Evolutionary conservation across 208 protist genomes (phyloP), one percentile per base, ranked within the genome.

Genomic region (Trypanosoma grayi): DNA sequence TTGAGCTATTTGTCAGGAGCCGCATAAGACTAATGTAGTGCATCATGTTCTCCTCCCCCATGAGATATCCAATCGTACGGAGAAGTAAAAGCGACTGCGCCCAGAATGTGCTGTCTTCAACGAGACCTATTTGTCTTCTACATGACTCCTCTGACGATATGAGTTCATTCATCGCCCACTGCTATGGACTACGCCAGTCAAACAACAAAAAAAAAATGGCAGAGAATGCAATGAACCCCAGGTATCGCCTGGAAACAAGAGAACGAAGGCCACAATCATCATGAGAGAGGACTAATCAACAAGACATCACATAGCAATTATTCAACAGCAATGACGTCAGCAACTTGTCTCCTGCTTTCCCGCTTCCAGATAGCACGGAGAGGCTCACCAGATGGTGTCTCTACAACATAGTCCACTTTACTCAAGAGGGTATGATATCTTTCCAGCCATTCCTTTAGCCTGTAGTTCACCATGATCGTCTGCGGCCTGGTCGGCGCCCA

Each of bases 391-490:
- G 36, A 20, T 18, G 68, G 64, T 30, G 69, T 85, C 59, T 94
- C 83, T 25, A 89, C 52, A 11, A 94, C 70, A 51, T 78, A 85
- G 28, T 94, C 79, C 5, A 94, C 84, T 2, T 53, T 37, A 24
- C 40, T 28, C 20, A 78, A 6, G 25, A 60, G 24, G 6, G 24
- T 31, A n/a, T 60, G 27, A 57, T 94, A 65, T 7, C 44, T 55
- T 20, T 77, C 58, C 34, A 94, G 60, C 85, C 84, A 92, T 11
- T 90, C 75, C 44, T 70, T 69, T 9, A 94, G 62, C n/a, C 80
- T 74, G 62, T 92, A 82, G 67, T 94, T 87, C 9, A 92, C 78
- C 13, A 63, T 39, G 22, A 92, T 81, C 7, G 80, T 80, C 27
- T 70, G 27, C 1, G 85, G 88, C 36, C 44, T 63, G 55, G 83